A percentile compares a stretch with the other conserved stretches of the same genome.
These are phyloP conservation scores for Podosphaera xanthii DNA, from an alignment of 2,329 filamentous ascomycete genomes.

Conservation along the genomic window DNA sequence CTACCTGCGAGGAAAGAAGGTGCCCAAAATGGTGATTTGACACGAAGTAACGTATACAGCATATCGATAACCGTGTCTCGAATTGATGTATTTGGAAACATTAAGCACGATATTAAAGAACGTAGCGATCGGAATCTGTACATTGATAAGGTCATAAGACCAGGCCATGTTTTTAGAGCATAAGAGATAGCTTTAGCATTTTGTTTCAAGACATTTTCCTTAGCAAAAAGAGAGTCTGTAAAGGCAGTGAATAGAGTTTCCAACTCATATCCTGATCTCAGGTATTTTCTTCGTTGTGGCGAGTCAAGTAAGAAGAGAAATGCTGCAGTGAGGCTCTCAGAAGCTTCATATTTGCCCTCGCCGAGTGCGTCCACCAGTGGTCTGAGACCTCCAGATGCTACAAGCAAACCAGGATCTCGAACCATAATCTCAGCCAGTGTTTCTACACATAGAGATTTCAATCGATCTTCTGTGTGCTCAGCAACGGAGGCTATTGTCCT, in stretches of 20 bases:
- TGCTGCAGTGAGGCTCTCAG: conserved; percentile 69
- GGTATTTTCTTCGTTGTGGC: conserved; percentile 54
- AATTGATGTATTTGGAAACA: conserved; percentile 30
- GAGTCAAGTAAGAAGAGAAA: conserved; percentile 78
- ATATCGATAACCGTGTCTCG: conserved; percentile 70
- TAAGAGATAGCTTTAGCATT: conserved; percentile 85
- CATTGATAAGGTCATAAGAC: conserved; percentile 69
- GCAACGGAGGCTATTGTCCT: conserved; percentile 80
- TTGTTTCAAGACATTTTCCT: conserved; percentile 45
- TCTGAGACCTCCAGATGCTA: conserved; percentile 63
- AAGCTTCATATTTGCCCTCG: conserved; percentile 78
- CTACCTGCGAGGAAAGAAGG: conserved; percentile 85
- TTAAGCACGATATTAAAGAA: conserved; percentile 48
- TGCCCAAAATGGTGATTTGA: conserved; percentile 87
- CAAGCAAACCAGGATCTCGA: conserved; percentile 58
- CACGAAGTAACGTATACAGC: conserved; percentile 56
- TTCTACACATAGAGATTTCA: conserved; percentile 77
- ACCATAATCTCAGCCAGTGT: conserved; percentile 83
- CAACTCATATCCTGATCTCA: conserved; percentile 75
- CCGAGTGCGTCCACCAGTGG: conserved; percentile 79
- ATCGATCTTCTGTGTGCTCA: conserved; percentile 43
- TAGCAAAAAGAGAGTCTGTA: conserved; percentile 52
- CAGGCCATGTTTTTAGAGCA: conserved; percentile 82
- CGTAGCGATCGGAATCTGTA: conserved; percentile 66
- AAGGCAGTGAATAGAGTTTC: conserved; percentile 81